phyloP scores from a whole-genome alignment of 768 basidiomycete genomes.

The Dacryopinax primogenitus region DNA sequence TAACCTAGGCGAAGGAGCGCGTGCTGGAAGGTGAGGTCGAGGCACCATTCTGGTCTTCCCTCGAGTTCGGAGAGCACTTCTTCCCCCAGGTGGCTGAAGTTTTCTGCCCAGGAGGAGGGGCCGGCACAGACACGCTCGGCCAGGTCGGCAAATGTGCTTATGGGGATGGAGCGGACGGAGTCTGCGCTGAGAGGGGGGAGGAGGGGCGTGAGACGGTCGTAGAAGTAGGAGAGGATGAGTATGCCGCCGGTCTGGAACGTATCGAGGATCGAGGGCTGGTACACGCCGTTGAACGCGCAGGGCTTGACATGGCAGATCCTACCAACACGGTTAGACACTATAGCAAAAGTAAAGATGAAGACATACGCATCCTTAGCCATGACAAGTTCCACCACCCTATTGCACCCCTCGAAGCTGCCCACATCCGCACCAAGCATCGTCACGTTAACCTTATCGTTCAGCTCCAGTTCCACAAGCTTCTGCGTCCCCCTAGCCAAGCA shows the following conservation, averaged over 20 bases:
- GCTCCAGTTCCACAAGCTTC: conserved; percentile 49
- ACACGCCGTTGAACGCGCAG: conserved; percentile 94
- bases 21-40: conserved; percentile 94
- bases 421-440: conserved; percentile 76
- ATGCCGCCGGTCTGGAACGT: conserved; percentile 77
- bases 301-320: conserved; percentile 84
- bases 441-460: conserved; percentile 39
- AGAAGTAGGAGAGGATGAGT: conserved; percentile 94
- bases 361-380: conserved; percentile 90
- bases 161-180: conserved; percentile 28
- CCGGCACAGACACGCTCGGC: conserved; percentile 68
- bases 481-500: conserved; percentile 61
- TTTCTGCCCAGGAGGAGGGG: conserved; percentile 39
- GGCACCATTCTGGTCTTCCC: conserved; percentile 83
- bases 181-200: conserved; percentile 27
- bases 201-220: conserved; percentile 80
- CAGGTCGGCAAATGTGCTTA: conserved; percentile 48
- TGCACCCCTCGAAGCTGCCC: conserved; percentile 77
- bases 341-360: not conserved
- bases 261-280: conserved; percentile 84
- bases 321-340: not conserved
- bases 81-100: conserved; percentile 33
- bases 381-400: conserved; percentile 68
- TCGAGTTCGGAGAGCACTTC: conserved; percentile 54
- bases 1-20: conserved; percentile 77